Evolutionary conservation across 1,139 yeast species (phyloP), one percentile per base, ranked within the genome.

Genomic region (Pichia sp.): DNA sequence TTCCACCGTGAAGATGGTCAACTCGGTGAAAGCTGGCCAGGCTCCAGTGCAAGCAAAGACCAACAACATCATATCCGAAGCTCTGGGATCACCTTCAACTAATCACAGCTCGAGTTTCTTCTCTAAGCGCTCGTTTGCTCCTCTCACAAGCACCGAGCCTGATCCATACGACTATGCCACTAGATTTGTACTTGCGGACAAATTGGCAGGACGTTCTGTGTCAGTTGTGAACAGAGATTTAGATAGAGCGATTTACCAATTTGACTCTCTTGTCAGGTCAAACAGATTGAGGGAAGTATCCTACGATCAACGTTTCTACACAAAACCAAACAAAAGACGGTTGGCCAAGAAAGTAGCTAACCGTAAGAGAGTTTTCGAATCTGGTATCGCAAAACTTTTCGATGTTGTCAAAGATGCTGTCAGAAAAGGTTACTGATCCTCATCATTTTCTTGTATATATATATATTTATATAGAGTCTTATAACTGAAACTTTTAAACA

Each of bases 391-490:
- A 58, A 67, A 74, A 56, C 62, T 78, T 53, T 74, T 78, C 60
- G 66, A 65, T 18, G 68, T 75, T 42, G 77, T 78, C 42, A 73
- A 71, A 56, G 79, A 76, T 54, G 82, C 81, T 36, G 78, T 73
- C 63, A 74, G 82, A 66, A 76, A 74, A 62, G 83, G 83, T 47
- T 78, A 78, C 55, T 78, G 57, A 23, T 34, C n/a, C 16, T 16
- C 22, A 18, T 23, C 39, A 21, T 46, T 28, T 46, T 37, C 46
- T 50, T 51, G 47, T 56, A 47, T 41, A 26, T 31, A 18, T 45
- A 39, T 44, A 44, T 30, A 34, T 34, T 13, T 13, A 34, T 34
- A 13, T 34, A 34, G 37, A 34, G 37, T 34, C 37, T 34, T 34
- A 34, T 34, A 34, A 34, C 37, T 34, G 37, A 34, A 34, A 34